These are phyloP conservation scores for Chlorella sp. DNA, from an alignment of 139 green algal genomes.

Conservation along the genomic window DNA sequence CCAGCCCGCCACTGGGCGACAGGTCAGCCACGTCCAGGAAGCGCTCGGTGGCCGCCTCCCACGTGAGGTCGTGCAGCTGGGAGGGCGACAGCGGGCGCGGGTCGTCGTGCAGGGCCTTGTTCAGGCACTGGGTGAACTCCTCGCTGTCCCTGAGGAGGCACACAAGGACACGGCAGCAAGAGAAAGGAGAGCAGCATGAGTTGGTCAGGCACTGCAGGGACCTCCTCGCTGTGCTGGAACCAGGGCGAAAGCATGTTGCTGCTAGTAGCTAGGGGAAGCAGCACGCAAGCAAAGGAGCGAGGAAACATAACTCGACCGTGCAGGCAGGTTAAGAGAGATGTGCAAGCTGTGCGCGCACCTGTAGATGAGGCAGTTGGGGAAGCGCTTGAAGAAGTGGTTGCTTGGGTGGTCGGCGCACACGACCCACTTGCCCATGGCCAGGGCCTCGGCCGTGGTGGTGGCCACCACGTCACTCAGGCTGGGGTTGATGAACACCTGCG, in stretches of 20 bases:
- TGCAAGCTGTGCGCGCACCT: conserved; percentile 18
- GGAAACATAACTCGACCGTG: too few relatives aligned
- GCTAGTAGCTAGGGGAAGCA: too few relatives aligned
- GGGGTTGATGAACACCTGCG: conserved; percentile 92
- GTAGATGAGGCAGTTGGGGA: conserved; percentile 89
- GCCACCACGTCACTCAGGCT: conserved; percentile 92
- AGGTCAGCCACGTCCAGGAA: conserved; percentile 58
- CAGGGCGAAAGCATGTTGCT: too few relatives aligned
- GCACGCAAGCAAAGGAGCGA: too few relatives aligned
- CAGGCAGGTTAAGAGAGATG: background rate
- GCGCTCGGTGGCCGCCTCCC: conserved; percentile 92
- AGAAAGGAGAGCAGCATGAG: too few relatives aligned
- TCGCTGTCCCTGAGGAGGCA: conserved; percentile 62
- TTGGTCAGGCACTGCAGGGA: too few relatives aligned
- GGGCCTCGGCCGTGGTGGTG: conserved; percentile 95
- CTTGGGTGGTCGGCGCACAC: conserved; percentile 90
- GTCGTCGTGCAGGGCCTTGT: conserved; percentile 58
- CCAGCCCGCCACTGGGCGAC: too few relatives aligned
- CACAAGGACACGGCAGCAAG: too few relatives aligned
- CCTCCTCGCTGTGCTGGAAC: too few relatives aligned
- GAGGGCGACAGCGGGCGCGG: conserved; percentile 67
- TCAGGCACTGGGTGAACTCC: conserved; percentile 81
- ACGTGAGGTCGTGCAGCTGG: conserved; percentile 80
- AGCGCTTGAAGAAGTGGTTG: conserved; percentile 90
- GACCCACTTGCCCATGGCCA: conserved; percentile 99